A percentile compares a stretch with the other conserved stretches of the same genome.
Conservation (phyloP, 2,329 filamentous ascomycete genomes). For the Dactylellina parvicollis region DNA sequence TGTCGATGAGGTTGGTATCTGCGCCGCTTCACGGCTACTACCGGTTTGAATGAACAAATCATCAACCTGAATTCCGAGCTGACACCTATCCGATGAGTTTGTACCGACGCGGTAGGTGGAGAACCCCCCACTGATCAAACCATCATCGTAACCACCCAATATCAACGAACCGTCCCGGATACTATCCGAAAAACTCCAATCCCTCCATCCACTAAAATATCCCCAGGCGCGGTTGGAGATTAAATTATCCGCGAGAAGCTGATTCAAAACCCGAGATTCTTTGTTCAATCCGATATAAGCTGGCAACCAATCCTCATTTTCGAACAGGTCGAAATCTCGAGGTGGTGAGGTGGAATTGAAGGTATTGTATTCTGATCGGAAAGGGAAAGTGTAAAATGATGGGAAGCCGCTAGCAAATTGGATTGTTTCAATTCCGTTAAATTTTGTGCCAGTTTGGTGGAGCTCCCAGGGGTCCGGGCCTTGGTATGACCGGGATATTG, state of each 20-base stretch:
- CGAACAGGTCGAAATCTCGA: neutral
- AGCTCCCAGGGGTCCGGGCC: slow-evolving; percentile 6
- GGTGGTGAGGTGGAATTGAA: neutral
- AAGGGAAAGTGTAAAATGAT: neutral
- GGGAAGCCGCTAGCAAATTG: neutral
- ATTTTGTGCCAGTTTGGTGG: neutral
- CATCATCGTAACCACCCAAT: slow-evolving; percentile 8
- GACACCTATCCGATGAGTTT: neutral
- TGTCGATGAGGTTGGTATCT: neutral
- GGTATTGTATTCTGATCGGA: slow-evolving; percentile 6
- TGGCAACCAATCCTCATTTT: neutral
- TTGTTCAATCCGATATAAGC: slow-evolving; percentile 13
- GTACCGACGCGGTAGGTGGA: neutral
- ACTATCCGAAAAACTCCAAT: neutral
- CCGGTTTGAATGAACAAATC: neutral
- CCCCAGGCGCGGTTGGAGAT: slow-evolving; percentile 7
- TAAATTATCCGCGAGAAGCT: neutral
- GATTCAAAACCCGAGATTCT: neutral
- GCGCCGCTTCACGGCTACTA: neutral
- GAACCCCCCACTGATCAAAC: neutral
- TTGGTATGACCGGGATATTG: neutral
- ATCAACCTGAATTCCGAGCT: neutral
- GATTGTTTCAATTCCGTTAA: neutral
- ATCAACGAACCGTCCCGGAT: neutral
- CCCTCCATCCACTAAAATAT: neutral